These are phyloP conservation scores for Trichoderma cornu-damae DNA, from an alignment of 2,329 filamentous ascomycete genomes.

Conservation along the genomic window DNA sequence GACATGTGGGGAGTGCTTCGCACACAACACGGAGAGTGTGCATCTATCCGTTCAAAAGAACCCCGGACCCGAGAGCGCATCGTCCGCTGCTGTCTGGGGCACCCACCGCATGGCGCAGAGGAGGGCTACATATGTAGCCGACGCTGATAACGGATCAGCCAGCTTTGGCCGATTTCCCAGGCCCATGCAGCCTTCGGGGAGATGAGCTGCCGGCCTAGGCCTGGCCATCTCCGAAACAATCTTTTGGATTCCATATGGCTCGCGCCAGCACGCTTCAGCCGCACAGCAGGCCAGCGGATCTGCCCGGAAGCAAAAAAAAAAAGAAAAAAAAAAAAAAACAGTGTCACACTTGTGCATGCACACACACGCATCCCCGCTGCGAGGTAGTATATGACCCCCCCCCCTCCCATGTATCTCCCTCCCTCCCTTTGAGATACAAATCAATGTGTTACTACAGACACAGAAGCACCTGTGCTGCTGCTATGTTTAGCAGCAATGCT, in stretches of 20 bases:
- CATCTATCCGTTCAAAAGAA: background rate
- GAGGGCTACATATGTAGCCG: background rate
- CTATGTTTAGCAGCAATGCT: slow-evolving; percentile 10
- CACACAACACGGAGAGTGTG: background rate
- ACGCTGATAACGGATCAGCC: background rate
- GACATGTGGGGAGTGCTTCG: background rate
- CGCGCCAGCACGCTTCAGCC: slow-evolving; percentile 7
- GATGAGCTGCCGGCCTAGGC: slow-evolving; percentile 1
- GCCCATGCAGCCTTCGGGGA: background rate
- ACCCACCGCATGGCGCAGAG: background rate
- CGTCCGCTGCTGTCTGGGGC: slow-evolving; percentile 10
- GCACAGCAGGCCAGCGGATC: slow-evolving; percentile 11
- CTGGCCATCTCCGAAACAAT: slow-evolving; percentile 4
- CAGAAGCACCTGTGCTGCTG: background rate
- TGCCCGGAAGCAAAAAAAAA: slow-evolving; percentile 14
- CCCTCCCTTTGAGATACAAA: background rate
- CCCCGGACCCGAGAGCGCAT: background rate
- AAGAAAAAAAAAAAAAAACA: too few species aligned
- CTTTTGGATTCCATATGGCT: background rate
- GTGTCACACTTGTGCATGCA: background rate
- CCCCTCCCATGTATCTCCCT: too few species aligned
- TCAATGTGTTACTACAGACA: background rate
- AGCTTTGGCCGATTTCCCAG: background rate
- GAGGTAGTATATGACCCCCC: background rate
- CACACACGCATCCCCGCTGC: background rate